Evolutionary conservation across 2,329 filamentous ascomycete species (phyloP), one percentile per base, ranked within the genome.

Genomic region (Phaeosphaeriaceae sp.): DNA sequence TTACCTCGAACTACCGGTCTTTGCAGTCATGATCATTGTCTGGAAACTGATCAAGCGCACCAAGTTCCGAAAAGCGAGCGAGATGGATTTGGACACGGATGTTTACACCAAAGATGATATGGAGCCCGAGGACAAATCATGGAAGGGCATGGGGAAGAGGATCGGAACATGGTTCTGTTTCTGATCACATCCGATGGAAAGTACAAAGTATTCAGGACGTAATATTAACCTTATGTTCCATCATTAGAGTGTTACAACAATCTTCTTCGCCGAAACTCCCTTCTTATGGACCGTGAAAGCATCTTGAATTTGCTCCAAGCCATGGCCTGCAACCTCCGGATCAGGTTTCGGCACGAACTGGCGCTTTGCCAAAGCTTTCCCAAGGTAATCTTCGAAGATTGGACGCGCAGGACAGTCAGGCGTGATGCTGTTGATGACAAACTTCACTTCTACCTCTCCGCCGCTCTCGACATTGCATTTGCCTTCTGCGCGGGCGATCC

Each of bases 1-100:
- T 13, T 83, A 84, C 54, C 78, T 83, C 6, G 81, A 80, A 13
- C 54, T 76, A 25, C 71, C 74, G 0, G 55, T 76, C 15, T 74
- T 73, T 50, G 54, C 71, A 11, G 44, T 58, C 5, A 73, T 74
- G 66, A 70, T 73, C 7, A 25, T 73, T 0, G 40, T 48, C 1
- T 75, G 71, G 72, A 75, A 74, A 49, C 17, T 74, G 10, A 4
- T 71, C 10, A 74, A 73, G 62, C 61, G 55, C 48, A 73, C 72
- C 0, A 71, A 69, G 53, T 63, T 75, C n/a, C 57, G 58, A 40
- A 68, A 51, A 27, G 63, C 68, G 10, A 51, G 53, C 17, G 67
- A 71, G 20, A 73, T 72, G 70, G 70, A 73, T 58, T 51, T 73
- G 6, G 68, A 68, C 51, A 73, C 70, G 1, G 70, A 73, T 51